Base-by-base conservation (phyloP, 768 basidiomycete species). In the Leccinum fibrillosum region DNA sequence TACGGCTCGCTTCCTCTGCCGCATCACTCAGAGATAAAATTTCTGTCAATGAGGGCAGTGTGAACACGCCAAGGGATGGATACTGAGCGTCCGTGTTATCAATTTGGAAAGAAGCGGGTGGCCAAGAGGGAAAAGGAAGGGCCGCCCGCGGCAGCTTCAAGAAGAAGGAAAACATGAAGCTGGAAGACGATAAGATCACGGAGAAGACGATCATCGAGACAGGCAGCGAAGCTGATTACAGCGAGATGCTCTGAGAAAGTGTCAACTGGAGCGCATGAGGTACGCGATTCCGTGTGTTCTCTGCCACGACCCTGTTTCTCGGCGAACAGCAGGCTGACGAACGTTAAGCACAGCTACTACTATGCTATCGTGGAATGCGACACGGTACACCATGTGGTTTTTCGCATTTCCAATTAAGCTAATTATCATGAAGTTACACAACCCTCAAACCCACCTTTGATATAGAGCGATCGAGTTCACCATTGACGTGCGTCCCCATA, bases 321-420 rank as follows among this genome's bases (percentile, higher is more conserved):
- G 1, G 39, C 28, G 21, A 25, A 10, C 17, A 49, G 25, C 11
- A 3, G 30, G 10, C 19, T 67, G 48, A 67, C 48, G 15, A 54
- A 57, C 26, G 23, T 37, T 26, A 59, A 65, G 51, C 19, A 61
- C 67, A 97, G 94, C 57, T 99, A 98, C 71, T 96, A 92, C 69
- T 99, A 98, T 74, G 96, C 95, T 13, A 82, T 99, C 54, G 86
- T 93, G 2, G 90, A 91, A 53, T 98, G 93, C 74, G 90, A 95
- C 66, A 80, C 88, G 1, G 77, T 82, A 8, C 80, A 85, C 23
- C 19, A 66, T n/a, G 64, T 34, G 26, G 0, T 48, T 19, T 48
- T 60, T 11, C 3, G 2, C 23, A 8, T 39, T 23, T n/a, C 26
- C n/a, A 13, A 26, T 15, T 54, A 25, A 26, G n/a, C 19, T 30